A percentile compares a stretch with the other conserved stretches of the same genome.
Conservation (phyloP, 768 basidiomycete species). For the Mycena venus region DNA sequence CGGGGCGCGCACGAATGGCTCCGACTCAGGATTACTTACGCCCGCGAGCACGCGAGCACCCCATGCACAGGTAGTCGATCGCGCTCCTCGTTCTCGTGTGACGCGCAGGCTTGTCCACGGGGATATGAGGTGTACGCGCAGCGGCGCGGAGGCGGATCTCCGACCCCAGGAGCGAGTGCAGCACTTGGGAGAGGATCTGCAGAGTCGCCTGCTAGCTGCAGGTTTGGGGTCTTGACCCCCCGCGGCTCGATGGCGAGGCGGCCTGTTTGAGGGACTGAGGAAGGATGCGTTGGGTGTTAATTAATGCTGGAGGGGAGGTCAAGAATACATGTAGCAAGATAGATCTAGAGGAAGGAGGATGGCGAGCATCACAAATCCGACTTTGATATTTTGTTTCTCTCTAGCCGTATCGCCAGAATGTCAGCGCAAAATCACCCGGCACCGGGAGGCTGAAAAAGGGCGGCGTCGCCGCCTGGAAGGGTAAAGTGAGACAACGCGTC, state of each 20-base stretch:
- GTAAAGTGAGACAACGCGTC: neutral
- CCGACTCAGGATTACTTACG: no score
- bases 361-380: conserved; percentile 36
- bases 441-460: conserved; percentile 43
- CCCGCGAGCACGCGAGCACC: no score
- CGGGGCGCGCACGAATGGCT: no score
- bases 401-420: conserved; percentile 44
- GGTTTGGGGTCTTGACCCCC: no score
- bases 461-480: conserved; percentile 50
- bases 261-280: no score
- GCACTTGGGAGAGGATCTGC: conserved; percentile 47
- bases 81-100: conserved; percentile 41
- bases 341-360: no score
- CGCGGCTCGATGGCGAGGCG: no score
- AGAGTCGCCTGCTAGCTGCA: conserved; percentile 21
- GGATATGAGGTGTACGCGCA: conserved; percentile 46
- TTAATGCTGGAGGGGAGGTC: no score
- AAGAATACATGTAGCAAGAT: no score
- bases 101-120: conserved; percentile 53
- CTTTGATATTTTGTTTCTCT: conserved; percentile 38
- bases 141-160: conserved; percentile 32
- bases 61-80: no score
- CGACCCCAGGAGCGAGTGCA: conserved; percentile 44
- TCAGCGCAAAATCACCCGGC: conserved; percentile 29
- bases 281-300: no score